Evolutionary conservation across 2,329 filamentous ascomycete species (phyloP).

Genomic region (Hypoxylon sp.): DNA sequence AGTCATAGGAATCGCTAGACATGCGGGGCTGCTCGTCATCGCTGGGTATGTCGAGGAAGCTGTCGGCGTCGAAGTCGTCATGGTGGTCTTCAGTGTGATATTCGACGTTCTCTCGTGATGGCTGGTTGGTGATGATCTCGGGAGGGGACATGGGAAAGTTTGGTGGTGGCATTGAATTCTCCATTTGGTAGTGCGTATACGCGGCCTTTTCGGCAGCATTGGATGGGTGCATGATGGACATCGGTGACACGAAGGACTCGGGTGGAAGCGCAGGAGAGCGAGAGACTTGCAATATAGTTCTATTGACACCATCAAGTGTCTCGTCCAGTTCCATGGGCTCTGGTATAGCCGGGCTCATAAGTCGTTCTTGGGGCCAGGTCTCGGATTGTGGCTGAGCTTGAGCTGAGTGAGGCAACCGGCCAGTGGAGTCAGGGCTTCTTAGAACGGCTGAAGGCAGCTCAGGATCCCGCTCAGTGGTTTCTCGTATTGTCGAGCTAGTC

Average conservation of each 20-base stretch:
- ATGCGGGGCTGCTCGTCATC: constrained; percentile 49
- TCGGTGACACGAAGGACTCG: constrained; percentile 50
- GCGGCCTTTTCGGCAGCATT: constrained; percentile 50
- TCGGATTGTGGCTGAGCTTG: constrained; percentile 48
- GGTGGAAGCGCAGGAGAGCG: constrained; percentile 47
- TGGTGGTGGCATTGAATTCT: constrained; percentile 50
- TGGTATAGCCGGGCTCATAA: constrained; percentile 52
- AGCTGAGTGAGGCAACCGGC: constrained; percentile 48
- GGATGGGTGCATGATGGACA: constrained; percentile 51
- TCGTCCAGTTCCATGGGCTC: constrained; percentile 51
- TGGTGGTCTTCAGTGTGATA: constrained; percentile 21
- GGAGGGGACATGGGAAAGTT: constrained; percentile 44
- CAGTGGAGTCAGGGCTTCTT: constrained; percentile 42
- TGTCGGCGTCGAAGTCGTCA: constrained; percentile 42
- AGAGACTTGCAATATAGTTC: constrained; percentile 45
- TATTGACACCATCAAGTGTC: constrained; percentile 37
- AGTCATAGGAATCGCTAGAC: constrained; percentile 48
- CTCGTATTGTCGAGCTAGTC: constrained; percentile 44
- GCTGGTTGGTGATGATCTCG: constrained; percentile 41
- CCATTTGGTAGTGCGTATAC: constrained; percentile 51
- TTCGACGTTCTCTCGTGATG: constrained; percentile 30
- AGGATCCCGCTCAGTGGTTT: constrained; percentile 47
- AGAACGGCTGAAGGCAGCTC: constrained; percentile 48
- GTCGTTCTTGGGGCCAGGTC: constrained; percentile 46
- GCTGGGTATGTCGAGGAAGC: constrained; percentile 47